Evolutionary conservation across 208 protist species (phyloP).

Genomic region (Leishmania tarentolae): DNA sequence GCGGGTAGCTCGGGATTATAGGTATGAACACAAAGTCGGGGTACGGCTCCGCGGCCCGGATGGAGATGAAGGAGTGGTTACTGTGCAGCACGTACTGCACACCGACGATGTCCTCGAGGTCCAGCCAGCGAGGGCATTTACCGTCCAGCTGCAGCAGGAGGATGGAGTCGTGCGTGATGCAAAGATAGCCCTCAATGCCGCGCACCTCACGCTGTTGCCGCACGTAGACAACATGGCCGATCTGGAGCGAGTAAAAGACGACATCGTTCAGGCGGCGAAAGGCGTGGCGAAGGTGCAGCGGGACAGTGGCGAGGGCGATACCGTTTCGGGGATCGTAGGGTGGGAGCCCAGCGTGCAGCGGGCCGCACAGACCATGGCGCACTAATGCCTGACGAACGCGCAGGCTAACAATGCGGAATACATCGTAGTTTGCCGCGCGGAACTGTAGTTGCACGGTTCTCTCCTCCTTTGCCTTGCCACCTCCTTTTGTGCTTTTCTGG

Average conservation of each 20-base stretch:
- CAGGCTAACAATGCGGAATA: constrained; percentile 43
- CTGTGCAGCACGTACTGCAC: constrained; percentile 47
- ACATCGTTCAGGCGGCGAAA: constrained; percentile 46
- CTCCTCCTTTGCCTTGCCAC: constrained; percentile 14
- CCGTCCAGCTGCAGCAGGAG: constrained; percentile 45
- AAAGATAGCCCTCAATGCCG: constrained; percentile 40
- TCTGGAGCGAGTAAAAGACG: constrained; percentile 56
- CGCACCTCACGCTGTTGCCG: constrained; percentile 50
- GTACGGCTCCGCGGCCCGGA: constrained; percentile 35
- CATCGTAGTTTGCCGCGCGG: constrained; percentile 44
- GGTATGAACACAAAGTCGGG: constrained; percentile 53
- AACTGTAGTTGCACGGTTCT: constrained; percentile 33
- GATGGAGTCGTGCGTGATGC: constrained; percentile 51
- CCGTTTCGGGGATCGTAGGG: constrained; percentile 67
- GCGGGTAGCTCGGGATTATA: constrained; percentile 46
- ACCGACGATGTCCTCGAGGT: constrained; percentile 41
- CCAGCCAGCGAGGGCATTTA: constrained; percentile 50
- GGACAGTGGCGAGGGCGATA: constrained; percentile 49
- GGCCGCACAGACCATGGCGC: constrained; percentile 38
- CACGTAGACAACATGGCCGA: constrained; percentile 49
- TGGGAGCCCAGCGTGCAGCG: constrained; percentile 51
- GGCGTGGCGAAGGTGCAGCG: constrained; percentile 56
- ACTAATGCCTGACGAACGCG: constrained; percentile 47
- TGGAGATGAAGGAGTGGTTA: constrained; percentile 44
- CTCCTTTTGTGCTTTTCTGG: neutral